These are phyloP conservation scores for Aureobasidium sp. DNA, from an alignment of 2,329 filamentous ascomycete species.

Conservation along the genomic window DNA sequence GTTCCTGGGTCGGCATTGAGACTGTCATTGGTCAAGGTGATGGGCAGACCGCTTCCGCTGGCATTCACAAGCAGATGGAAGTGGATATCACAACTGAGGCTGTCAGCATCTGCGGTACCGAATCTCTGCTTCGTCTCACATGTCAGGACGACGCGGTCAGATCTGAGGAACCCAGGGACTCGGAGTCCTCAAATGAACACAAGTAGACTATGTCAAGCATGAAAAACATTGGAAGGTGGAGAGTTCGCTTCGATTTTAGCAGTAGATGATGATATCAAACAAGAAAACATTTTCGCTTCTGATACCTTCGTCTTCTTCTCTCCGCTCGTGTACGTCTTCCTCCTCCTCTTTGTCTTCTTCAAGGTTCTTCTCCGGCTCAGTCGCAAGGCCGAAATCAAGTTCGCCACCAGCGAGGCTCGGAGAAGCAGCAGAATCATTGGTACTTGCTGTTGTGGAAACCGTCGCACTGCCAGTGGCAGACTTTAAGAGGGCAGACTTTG, in stretches of 20 bases:
- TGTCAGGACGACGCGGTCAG: not conserved
- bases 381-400: too few species aligned
- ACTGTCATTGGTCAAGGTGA: conserved; percentile 1
- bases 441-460: too few species aligned
- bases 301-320: not conserved
- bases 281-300: not conserved
- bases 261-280: not conserved
- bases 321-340: not conserved
- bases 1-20: conserved; percentile 6
- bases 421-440: too few species aligned
- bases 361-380: too few species aligned
- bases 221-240: not conserved
- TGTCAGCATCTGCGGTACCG: conserved; percentile 7
- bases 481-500: too few species aligned
- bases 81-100: conserved; percentile 10
- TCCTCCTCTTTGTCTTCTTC: not conserved
- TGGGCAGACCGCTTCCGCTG: not conserved
- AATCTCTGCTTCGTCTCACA: conserved; percentile 3
- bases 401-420: too few species aligned
- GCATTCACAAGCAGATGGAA: conserved; percentile 12
- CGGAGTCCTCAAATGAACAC: not conserved
- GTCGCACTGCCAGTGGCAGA: too few species aligned
- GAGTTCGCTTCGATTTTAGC: not conserved
- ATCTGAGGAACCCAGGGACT: not conserved
- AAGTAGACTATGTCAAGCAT: not conserved